These are phyloP conservation scores for Rubia tinctorum DNA, from an alignment of 305 asterid genomes.

Conservation along the genomic window DNA sequence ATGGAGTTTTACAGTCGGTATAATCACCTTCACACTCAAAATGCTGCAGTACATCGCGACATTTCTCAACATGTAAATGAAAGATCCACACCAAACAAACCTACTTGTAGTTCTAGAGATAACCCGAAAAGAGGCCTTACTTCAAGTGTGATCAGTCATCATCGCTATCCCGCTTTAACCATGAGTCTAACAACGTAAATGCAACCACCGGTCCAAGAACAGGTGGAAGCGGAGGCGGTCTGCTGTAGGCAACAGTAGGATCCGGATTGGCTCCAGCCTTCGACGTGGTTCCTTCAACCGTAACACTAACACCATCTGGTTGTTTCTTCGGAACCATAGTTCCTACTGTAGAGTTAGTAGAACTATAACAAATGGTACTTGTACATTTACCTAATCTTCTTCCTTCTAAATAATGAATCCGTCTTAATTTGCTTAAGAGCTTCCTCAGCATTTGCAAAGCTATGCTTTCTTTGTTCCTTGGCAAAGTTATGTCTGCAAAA, in stretches of 20 bases:
- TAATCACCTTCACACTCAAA: constrained; percentile 39
- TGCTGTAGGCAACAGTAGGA: constrained; percentile 51
- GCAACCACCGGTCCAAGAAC: constrained; percentile 62
- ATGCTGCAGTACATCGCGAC: constrained; percentile 37
- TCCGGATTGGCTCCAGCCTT: constrained; percentile 37
- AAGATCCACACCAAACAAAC: not conserved
- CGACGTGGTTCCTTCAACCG: constrained; percentile 24
- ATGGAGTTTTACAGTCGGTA: constrained; percentile 30
- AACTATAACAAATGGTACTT: not conserved
- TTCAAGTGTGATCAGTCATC: constrained; percentile 40
- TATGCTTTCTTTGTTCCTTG: constrained; percentile 18
- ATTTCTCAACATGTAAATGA: constrained; percentile 15
- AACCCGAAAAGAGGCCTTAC: constrained; percentile 19
- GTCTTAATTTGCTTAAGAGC: constrained; percentile 28
- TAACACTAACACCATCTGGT: constrained; percentile 30
- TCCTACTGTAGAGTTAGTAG: constrained; percentile 41
- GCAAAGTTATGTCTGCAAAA: constrained; percentile 23
- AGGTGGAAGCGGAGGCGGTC: constrained; percentile 55
- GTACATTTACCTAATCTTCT: constrained; percentile 47
- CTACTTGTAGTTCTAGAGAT: constrained; percentile 14
- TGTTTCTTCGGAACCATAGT: constrained; percentile 45
- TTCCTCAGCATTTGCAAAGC: constrained; percentile 19
- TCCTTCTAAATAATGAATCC: constrained; percentile 26
- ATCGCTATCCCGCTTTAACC: constrained; percentile 39
- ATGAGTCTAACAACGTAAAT: constrained; percentile 47